Conservation (phyloP, 163 green algal genomes). For the Trebouxia gelatinosa region DNA sequence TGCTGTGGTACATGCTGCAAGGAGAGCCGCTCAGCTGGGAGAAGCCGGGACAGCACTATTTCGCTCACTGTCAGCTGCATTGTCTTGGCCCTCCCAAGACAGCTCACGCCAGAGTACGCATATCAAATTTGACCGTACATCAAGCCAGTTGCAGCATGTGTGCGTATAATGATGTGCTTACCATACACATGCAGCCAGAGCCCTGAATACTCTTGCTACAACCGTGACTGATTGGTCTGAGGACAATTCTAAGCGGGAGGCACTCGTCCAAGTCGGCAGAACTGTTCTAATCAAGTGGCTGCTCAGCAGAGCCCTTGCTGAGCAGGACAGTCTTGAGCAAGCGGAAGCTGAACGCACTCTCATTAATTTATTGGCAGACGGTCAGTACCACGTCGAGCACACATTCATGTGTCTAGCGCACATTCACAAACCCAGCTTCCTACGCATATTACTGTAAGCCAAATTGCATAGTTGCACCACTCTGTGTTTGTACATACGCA, state of each 20-base stretch:
- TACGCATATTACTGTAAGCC: not conserved
- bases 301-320: slow-evolving; percentile 4
- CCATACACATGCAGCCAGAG: not conserved
- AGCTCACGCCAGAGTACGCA: slow-evolving; percentile 5
- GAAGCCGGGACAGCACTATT: slow-evolving; percentile 8
- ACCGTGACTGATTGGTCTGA: slow-evolving; percentile 24
- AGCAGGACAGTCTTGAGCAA: not conserved
- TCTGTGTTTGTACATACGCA: not conserved
- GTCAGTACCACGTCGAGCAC: slow-evolving; percentile 17
- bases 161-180: not conserved
- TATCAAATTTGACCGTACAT: not conserved
- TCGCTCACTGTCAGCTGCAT: slow-evolving; percentile 14
- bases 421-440: not conserved
- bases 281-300: slow-evolving; percentile 28
- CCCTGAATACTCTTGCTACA: slow-evolving; percentile 6
- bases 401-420: not conserved
- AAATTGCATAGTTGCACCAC: not conserved
- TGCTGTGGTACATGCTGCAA: slow-evolving; percentile 6
- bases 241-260: slow-evolving; percentile 22
- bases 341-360: slow-evolving; percentile 41
- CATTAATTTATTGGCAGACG: slow-evolving; percentile 33
- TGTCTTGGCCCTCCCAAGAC: slow-evolving; percentile 2
- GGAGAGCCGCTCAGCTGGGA: not conserved
- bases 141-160: not conserved
- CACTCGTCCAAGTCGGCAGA: slow-evolving; percentile 20